phyloP scores from a whole-genome alignment of 371 early-diverging fungal genomes.

The Circinella minor region DNA sequence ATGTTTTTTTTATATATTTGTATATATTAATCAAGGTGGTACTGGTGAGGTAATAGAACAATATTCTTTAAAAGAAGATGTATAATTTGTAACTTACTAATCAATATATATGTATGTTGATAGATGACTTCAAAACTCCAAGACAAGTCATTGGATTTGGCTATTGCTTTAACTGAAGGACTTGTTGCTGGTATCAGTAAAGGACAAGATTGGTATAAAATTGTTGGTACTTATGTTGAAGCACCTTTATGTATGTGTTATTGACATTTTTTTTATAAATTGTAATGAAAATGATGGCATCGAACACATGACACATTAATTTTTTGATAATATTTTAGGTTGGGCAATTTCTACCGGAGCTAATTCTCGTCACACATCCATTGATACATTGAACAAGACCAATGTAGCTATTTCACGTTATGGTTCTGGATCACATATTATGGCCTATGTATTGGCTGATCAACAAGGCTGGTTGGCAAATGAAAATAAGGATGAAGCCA shows the following conservation, averaged over 20 bases:
- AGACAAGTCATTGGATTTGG: conserved; percentile 74
- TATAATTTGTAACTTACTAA: too few relatives aligned
- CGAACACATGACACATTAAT: neutral
- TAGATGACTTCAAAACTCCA: conserved; percentile 81
- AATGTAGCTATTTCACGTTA: conserved; percentile 76
- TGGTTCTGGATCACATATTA: conserved; percentile 87
- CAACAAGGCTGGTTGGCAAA: conserved; percentile 68
- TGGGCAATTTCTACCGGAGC: conserved; percentile 73
- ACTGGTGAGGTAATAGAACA: conserved; percentile 66
- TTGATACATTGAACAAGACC: conserved; percentile 64
- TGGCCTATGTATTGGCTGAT: conserved; percentile 80
- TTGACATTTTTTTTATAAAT: neutral
- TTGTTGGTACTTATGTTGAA: conserved; percentile 79
- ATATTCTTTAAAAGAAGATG: too few relatives aligned
- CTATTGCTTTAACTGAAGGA: conserved; percentile 88
- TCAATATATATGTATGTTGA: neutral
- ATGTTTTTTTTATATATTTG: neutral
- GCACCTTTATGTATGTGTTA: conserved; percentile 74
- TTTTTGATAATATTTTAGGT: conserved; percentile 36
- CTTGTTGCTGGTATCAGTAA: conserved; percentile 75
- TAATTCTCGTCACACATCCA: conserved; percentile 48
- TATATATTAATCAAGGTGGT: conserved; percentile 37
- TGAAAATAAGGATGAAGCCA: conserved; percentile 19
- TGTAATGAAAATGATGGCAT: neutral
- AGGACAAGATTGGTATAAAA: conserved; percentile 62